Conservation (phyloP, 805 yeast genomes). For the Yarrowia bubula region DNA sequence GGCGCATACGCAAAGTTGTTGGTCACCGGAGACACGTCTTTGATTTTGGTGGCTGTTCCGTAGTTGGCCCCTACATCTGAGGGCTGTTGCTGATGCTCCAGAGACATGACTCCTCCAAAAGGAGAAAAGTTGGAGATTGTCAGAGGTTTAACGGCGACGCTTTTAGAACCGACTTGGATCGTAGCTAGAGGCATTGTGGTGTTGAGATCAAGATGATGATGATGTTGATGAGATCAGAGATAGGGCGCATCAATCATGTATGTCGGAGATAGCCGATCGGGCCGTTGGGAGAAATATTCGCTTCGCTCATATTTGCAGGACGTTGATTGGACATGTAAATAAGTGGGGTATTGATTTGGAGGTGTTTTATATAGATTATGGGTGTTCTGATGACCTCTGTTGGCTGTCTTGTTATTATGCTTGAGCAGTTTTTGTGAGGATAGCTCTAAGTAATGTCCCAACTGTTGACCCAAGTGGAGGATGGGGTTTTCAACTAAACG, state of each 20-base stretch:
- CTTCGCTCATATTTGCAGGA: no score
- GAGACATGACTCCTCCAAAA: constrained; percentile 77
- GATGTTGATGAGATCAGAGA: not conserved
- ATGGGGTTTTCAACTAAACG: no score
- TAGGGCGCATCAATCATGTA: not conserved
- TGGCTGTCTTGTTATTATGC: no score
- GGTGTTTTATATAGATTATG: no score
- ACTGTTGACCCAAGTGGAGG: no score
- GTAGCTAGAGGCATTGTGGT: constrained; percentile 1
- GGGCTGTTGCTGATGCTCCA: constrained; percentile 63
- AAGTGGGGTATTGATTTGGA: not conserved
- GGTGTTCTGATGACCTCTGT: no score
- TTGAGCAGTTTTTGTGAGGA: no score
- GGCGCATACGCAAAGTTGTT: constrained; percentile 52
- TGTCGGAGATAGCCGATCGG: constrained; percentile 7
- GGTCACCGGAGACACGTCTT: constrained; percentile 65
- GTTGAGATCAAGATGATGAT: not conserved
- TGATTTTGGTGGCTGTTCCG: constrained; percentile 85
- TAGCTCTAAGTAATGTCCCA: no score
- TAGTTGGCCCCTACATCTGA: constrained; percentile 67
- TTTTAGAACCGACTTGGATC: not conserved
- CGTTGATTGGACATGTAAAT: no score
- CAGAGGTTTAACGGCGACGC: not conserved
- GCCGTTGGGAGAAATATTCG: constrained; percentile 24
- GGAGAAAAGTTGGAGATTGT: constrained; percentile 48